Conservation (phyloP, 179 eudicot species). For the Heliamphora pulchella region DNA sequence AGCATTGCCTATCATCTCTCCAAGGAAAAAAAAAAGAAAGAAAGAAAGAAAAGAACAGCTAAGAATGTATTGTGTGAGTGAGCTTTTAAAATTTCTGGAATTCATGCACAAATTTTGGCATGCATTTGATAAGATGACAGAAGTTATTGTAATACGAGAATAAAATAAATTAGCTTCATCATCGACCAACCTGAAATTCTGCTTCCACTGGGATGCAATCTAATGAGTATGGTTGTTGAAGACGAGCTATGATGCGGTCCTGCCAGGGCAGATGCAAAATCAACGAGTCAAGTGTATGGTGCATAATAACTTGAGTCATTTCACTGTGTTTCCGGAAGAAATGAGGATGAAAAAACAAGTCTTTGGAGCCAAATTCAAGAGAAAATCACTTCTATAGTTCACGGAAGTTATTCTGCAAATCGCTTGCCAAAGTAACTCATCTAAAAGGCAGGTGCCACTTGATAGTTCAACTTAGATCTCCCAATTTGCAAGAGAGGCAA, state of each 20-base stretch:
- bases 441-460: neutral
- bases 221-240: slow-evolving; percentile 93
- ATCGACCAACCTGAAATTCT: slow-evolving; percentile 74
- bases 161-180: neutral
- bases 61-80: neutral
- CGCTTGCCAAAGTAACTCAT: neutral
- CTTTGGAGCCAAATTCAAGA: neutral
- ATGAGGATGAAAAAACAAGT: neutral
- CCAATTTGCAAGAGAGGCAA: neutral
- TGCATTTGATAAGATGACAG: neutral
- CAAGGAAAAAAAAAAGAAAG: neutral
- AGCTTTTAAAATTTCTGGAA: neutral
- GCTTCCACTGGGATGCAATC: slow-evolving; percentile 99
- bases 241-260: slow-evolving; percentile 98
- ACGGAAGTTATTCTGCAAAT: neutral
- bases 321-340: too few relatives aligned
- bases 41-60: neutral
- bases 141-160: neutral
- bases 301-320: neutral
- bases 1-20: slow-evolving; percentile 1
- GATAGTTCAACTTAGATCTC: neutral
- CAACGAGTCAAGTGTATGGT: neutral
- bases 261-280: slow-evolving; percentile 26
- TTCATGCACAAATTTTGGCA: neutral
- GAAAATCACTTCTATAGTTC: neutral